Base-by-base conservation (phyloP, 257 asterid genomes). In the Pogostemon cablin region DNA sequence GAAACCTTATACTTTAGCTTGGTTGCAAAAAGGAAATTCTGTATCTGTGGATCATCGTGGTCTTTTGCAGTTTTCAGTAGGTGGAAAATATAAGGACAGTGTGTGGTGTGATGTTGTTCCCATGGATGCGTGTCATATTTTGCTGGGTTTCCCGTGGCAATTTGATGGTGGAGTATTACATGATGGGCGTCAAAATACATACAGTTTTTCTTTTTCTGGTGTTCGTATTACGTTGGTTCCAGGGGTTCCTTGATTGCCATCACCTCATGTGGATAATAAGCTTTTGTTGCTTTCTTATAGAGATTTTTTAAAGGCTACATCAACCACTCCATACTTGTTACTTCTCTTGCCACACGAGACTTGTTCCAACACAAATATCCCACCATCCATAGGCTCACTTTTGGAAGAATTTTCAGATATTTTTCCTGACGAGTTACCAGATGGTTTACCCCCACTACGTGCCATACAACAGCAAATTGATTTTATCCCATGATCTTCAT, bases 21-120 rank as follows among this genome's bases (percentile, higher is more conserved):
- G 60, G 60, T 5, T 54, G 37, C 60, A 56, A 56, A 20, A 6
- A 3, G 62, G 62, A 1, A 56, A 6, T 56, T 17, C 4, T 6
- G 11, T 56, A 2, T 17, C 15, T 7, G 62, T 56, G 25, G 62
- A 34, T 56, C 62, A n/a, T 20, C 40, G 12, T 6, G 62, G 9
- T 5, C 20, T 25, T 5, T 11, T 56, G 7, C 8, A 25, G 5
- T 56, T 56, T 8, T 56, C 62, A 3, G 25, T 56, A 7, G 42
- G 62, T 8, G 37, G 6, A 6, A 56, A 20, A 5, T 56, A 56
- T 34, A 3, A 1, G 6, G 62, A 56, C 7, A 3, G 12, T 1
- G 6, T 34, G 5, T 56, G 62, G 62, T 56, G 62, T 56, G 62
- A 56, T 56, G n/a, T 56, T 9, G 42, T 56, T 7, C 62, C 62